Evolutionary conservation across 1,139 yeast genomes (phyloP), one percentile per base, ranked within the genome.

Genomic region (Magnusiomyces suaveolens): DNA sequence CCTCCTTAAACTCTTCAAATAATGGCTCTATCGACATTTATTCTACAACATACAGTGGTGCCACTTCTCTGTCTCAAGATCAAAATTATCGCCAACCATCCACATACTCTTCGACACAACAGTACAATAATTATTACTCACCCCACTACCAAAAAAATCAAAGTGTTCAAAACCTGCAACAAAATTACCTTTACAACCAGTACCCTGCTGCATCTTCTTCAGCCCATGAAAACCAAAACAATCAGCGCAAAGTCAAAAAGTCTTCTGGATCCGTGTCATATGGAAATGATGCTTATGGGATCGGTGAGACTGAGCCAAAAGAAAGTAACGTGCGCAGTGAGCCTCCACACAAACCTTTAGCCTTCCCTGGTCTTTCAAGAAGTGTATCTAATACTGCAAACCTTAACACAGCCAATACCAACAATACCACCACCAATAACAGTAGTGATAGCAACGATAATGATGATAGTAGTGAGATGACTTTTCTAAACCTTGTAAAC

Each of bases 261-360:
- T n/a, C n/a, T n/a, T n/a, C n/a, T n/a, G 8, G 25, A 4, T 46
- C 48, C 16, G 48, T 44, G 8, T 24, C 48, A 23, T 46, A 29
- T 32, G 49, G 41, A 2, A 32, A 12, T n/a, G 21, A 29, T 4
- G 18, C 24, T 29, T 46, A 46, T n/a, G 21, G 25, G 10, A 46
- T 46, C 8, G 38, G 39, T 23, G 49, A 46, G 23, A 16, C 25
- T 16, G 49, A 46, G n/a, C 49, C 39, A 16, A 46, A 46, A n/a
- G 41, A 46, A 46, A 46, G 49, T n/a, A 46, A 46, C 25, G 39
- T 46, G 2, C 38, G 49, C 21, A 39, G 49, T n/a, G 49, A 46
- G 16, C 43, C 18, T 38, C 43, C 18, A 38, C 43, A 38, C 8
- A 38, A 38, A n/a, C 20, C 43, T n/a, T 10, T 12, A 29, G 36